Evolutionary conservation across 805 yeast genomes (phyloP).

Genomic region (Saturnispora mendoncae): DNA sequence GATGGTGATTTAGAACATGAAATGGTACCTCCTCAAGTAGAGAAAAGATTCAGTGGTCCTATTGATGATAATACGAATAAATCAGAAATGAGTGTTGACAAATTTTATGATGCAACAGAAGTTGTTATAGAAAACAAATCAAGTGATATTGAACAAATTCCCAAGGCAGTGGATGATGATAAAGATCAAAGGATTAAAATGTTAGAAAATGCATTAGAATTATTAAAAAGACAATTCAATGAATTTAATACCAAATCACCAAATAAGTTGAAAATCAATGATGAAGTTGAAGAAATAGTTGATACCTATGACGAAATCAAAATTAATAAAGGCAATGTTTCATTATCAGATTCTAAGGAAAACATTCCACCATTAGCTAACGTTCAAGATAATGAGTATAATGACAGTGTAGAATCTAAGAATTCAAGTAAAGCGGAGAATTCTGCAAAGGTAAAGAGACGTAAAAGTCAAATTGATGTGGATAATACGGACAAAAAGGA

Average conservation of each 20-base stretch:
- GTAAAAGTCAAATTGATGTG: slow-evolving; percentile 1
- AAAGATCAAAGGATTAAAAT: slow-evolving; percentile 1
- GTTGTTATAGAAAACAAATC: too few species aligned
- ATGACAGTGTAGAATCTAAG: background rate
- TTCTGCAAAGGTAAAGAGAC: background rate
- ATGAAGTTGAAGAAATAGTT: background rate
- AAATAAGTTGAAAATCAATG: background rate
- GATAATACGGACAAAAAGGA: background rate
- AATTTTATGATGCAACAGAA: slow-evolving; percentile 1
- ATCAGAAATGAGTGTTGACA: background rate
- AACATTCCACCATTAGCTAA: too few species aligned
- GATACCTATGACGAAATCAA: background rate
- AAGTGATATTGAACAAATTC: too few species aligned
- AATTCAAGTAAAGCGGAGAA: background rate
- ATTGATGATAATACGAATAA: background rate
- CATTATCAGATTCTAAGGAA: too few species aligned
- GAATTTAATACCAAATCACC: slow-evolving; percentile 4
- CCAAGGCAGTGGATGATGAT: background rate
- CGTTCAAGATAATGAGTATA: background rate
- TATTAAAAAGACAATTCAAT: slow-evolving; percentile 4
- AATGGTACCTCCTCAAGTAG: too few species aligned
- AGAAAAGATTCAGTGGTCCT: too few species aligned
- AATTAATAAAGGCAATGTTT: too few species aligned
- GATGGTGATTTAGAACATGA: too few species aligned
- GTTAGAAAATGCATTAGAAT: slow-evolving; percentile 1